Conservation (phyloP, 495 filamentous ascomycete species). For the Podospora sp. region DNA sequence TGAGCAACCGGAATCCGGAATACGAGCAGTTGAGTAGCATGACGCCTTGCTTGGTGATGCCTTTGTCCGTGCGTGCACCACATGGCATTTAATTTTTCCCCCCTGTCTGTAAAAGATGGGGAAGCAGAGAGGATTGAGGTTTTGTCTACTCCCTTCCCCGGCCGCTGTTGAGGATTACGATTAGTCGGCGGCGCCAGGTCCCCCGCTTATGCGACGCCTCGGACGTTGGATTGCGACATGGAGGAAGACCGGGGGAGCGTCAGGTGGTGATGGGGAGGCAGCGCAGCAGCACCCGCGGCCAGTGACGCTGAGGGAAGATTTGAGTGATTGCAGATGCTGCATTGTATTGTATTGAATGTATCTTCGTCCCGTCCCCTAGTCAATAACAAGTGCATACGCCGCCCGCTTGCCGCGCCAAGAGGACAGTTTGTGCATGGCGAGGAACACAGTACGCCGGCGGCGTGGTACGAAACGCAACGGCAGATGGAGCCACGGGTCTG, state of each 20-base stretch:
- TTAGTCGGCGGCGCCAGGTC: neutral
- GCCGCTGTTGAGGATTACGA: neutral
- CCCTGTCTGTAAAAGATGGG: neutral
- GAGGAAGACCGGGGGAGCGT: neutral
- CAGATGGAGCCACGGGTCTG: neutral
- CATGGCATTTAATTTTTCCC: neutral
- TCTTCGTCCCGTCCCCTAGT: neutral
- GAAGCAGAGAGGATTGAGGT: neutral
- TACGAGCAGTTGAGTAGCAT: slow-evolving; percentile 22
- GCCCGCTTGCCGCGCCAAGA: neutral
- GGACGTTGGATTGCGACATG: neutral
- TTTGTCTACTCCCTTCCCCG: neutral
- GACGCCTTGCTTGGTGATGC: slow-evolving; percentile 9
- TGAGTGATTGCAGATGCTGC: neutral
- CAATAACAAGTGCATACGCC: neutral
- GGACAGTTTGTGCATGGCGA: neutral
- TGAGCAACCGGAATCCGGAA: slow-evolving; percentile 6
- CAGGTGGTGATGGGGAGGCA: neutral
- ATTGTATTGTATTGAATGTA: neutral
- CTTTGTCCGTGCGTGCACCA: neutral
- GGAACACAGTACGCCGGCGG: neutral
- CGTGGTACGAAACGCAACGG: neutral
- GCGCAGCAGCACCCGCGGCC: neutral
- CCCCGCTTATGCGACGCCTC: neutral
- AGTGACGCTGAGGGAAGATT: neutral